Evolutionary conservation across 1,139 yeast genomes (phyloP), one percentile per base, ranked within the genome.

Genomic region (Geotrichum aggregatum): DNA sequence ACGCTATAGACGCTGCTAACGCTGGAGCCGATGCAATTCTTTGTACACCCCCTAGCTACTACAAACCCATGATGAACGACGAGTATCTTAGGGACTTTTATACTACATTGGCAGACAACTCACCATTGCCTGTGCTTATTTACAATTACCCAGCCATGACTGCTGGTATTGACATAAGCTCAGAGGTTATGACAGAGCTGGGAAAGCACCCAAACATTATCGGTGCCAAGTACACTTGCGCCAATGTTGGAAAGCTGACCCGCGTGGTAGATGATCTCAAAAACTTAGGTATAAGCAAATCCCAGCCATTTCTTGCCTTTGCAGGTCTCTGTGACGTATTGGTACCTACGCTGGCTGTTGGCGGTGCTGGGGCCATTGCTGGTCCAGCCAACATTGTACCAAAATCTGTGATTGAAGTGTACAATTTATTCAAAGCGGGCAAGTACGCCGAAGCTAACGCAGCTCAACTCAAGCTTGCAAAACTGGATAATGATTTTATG

Each of bases 141-240:
- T 76, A 76, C 65, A 69, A 74, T 49, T 76, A 71, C 59, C 79
- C 79, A 13, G 78, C 76, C 10, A 76, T 73, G 21, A 13, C 61
- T 3, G 56, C 58, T 55, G 45, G 68, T n/a, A 61, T 65, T 13
- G 69, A 71, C 49, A 79, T 89, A 60, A 96, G 88, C 63, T 94
- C 87, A 64, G 77, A 77, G 56, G 78, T 89, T 66, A 73, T 84
- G 68, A 79, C 76, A 52, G 77, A 87, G 6, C 70, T 91, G 54
- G 72, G 88, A 1, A 75, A 77, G 58, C 77, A 74, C 56, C 66
- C 69, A 30, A 73, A 75, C 50, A 72, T 76, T 42, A 72, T 73
- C 34, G 79, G 78, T 4, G 68, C 70, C 56, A 76, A 76, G 59
- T 68, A 74, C 51, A 71, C 77, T 18, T 74, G 76, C 59, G 73